These are phyloP conservation scores for Zygosaccharomyces sapae DNA, from an alignment of 1,139 yeast genomes.

Conservation along the genomic window DNA sequence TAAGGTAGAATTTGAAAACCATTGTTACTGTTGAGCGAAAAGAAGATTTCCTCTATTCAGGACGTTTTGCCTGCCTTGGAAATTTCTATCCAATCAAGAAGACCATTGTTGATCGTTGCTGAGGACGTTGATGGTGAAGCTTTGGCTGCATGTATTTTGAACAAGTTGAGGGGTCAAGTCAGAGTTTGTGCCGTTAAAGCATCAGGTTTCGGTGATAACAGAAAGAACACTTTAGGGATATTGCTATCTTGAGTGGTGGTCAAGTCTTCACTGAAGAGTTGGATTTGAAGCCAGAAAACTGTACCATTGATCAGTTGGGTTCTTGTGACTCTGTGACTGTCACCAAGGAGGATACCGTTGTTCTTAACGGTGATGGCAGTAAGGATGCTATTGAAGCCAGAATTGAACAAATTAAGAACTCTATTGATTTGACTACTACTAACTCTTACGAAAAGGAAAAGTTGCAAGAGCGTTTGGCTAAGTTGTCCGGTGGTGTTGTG, in stretches of 20 bases:
- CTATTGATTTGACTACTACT: slow-evolving; percentile 70
- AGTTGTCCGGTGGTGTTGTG: slow-evolving; percentile 98
- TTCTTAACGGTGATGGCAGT: slow-evolving; percentile 91
- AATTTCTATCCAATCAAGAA: slow-evolving; percentile 88
- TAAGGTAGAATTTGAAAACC: slow-evolving; percentile 98
- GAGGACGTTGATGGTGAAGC: slow-evolving; percentile 99
- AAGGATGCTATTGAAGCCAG: slow-evolving; percentile 85
- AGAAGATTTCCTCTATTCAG: slow-evolving; percentile 89
- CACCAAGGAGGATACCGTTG: slow-evolving; percentile 96
- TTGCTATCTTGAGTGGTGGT: slow-evolving; percentile 95
- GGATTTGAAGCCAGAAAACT: slow-evolving; percentile 95
- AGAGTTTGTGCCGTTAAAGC: slow-evolving; percentile 99
- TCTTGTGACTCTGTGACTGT: slow-evolving; percentile 88
- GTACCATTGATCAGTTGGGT: slow-evolving; percentile 87
- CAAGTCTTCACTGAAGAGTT: slow-evolving; percentile 98
- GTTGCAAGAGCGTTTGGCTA: slow-evolving; percentile 96
- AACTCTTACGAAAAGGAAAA: slow-evolving; percentile 96
- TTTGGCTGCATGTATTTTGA: slow-evolving; percentile 95
- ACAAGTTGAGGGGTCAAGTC: slow-evolving; percentile 98
- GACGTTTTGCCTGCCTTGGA: slow-evolving; percentile 94
- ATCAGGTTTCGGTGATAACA: slow-evolving; percentile 99
- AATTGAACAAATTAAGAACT: slow-evolving; percentile 92
- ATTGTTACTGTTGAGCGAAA: slow-evolving; percentile 80
- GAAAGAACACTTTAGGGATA: slow-evolving; percentile 97
- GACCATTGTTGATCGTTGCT: slow-evolving; percentile 91